Evolutionary conservation across 2,329 filamentous ascomycete species (phyloP), one percentile per base, ranked within the genome.

Genomic region (Xylaria sp.): DNA sequence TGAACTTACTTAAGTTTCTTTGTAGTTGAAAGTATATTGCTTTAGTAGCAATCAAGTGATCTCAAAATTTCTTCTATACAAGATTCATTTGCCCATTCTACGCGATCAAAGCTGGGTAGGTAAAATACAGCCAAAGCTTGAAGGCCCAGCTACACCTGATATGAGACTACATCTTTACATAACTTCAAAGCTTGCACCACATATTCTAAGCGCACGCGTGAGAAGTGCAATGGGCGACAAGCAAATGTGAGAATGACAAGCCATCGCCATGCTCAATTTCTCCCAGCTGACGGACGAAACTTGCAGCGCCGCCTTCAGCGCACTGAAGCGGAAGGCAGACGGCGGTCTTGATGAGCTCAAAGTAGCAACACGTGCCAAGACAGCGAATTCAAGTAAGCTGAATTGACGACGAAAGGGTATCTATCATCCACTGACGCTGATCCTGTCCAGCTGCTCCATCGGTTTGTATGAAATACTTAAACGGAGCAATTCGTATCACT

Each of bases 401-500:
- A 6, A 20, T 48, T 46, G 32, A 50, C 13, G 25, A 41, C 39
- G 6, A 39, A 28, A 20, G 20, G 25, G 15, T 13, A 9, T 50
- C 9, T 13, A 9, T 50, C 9, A 56, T 13, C 23, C 23, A 32
- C 50, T 66, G 34, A 66, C 41, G 23, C 34, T 13, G n/a, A 51
- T 1, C 58, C 25, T 50, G 32, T 65, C 55, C 15, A 68, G 68
- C 39, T 50, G 13, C 41, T n/a, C 23, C 41, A 10, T 58, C 34
- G 13, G 2, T 54, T 12, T 13, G 44, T 41, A 71, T 76, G 72
- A 55, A 66, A 28, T 77, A 72, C 57, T 68, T 73, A 15, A 66
- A 73, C 34, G 75, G 75, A 15, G 75, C 70, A 1, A 59, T 77
- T 20, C 73, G 75, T 15, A 76, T 77, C 34, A 77, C 74, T 9